Percentiles rank a stretch among this genome's conserved stretches.
phyloP scores from a whole-genome alignment of 768 basidiomycete species.

The Butyriboletus loyo region DNA sequence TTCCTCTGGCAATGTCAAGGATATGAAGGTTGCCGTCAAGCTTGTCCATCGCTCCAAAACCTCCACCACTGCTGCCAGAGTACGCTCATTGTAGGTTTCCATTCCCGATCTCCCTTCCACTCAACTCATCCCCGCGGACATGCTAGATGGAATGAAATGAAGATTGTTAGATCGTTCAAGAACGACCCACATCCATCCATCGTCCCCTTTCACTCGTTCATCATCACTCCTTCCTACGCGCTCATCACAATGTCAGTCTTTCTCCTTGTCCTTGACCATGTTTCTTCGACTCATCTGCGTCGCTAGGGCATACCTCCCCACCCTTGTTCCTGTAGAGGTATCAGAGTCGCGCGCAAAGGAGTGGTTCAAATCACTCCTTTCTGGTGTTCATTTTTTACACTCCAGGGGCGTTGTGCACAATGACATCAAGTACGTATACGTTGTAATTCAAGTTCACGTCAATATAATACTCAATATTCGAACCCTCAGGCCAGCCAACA shows the following conservation, averaged over 20 bases:
- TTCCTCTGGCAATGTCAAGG: conserved; percentile 39
- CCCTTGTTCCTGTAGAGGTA: conserved; percentile 84
- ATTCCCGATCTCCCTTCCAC: not conserved
- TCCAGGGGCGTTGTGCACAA: conserved; percentile 84
- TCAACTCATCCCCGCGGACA: not conserved
- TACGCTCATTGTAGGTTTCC: conserved; percentile 72
- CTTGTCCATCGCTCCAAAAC: conserved; percentile 83
- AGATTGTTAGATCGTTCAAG: conserved; percentile 84
- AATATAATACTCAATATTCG: not conserved
- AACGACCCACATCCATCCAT: conserved; percentile 87
- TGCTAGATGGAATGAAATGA: conserved; percentile 96
- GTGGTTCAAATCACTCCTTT: conserved; percentile 82
- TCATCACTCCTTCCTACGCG: conserved; percentile 88
- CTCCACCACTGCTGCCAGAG: conserved; percentile 83
- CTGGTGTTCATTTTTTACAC: conserved; percentile 83
- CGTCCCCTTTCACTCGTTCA: conserved; percentile 90
- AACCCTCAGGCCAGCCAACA: conserved; percentile 77
- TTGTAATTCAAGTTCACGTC: not conserved
- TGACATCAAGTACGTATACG: conserved; percentile 76
- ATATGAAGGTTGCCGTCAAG: conserved; percentile 79
- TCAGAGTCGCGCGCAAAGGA: conserved; percentile 70
- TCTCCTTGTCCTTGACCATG: not conserved
- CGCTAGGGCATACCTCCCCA: conserved; percentile 80
- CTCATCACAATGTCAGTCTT: conserved; percentile 83
- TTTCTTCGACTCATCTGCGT: conserved; percentile 8